phyloP scores from a whole-genome alignment of 78 protist genomes.

The Protostelium mycophagum region DNA sequence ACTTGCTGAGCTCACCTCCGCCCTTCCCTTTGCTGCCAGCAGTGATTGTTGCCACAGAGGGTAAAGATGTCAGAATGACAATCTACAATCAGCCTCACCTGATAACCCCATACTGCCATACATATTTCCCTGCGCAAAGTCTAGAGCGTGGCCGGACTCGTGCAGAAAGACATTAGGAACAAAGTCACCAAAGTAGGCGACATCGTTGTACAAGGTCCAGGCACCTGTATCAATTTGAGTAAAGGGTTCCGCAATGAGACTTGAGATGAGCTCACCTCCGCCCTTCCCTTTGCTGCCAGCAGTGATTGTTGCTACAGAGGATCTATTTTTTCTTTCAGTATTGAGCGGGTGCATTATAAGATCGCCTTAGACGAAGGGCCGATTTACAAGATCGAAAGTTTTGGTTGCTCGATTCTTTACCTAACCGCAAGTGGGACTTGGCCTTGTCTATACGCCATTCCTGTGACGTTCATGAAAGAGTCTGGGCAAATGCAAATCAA shows the following conservation, averaged over 20 bases:
- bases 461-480: background rate
- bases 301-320: background rate
- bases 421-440: background rate
- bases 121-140: background rate
- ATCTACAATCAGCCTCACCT: background rate
- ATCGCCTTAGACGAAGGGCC: too few relatives aligned
- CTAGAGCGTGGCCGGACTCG: background rate
- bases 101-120: background rate
- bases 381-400: background rate
- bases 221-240: too few relatives aligned
- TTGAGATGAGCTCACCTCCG: too few relatives aligned
- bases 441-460: background rate
- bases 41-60: background rate
- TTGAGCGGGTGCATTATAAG: too few relatives aligned
- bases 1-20: too few relatives aligned
- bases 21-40: background rate
- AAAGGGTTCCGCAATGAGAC: too few relatives aligned
- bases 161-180: background rate
- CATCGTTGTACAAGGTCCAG: background rate
- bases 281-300: background rate
- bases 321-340: too few relatives aligned
- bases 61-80: background rate
- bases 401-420: background rate
- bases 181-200: background rate
- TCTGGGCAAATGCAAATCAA: background rate